These are phyloP conservation scores for Botrytis galanthina DNA, from an alignment of 2,329 filamentous ascomycete genomes.

Conservation along the genomic window DNA sequence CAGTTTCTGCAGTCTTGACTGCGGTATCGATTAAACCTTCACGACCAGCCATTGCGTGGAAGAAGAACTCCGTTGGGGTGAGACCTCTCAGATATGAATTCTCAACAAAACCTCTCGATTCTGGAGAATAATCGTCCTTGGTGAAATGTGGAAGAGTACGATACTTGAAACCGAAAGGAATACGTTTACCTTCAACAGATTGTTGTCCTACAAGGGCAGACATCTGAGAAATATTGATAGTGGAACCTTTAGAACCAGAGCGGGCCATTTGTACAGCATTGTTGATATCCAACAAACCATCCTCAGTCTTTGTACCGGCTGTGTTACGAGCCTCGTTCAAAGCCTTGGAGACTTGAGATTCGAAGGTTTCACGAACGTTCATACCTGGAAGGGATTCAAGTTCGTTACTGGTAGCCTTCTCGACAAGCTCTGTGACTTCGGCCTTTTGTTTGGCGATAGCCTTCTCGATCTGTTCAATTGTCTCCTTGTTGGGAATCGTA, in stretches of 20 bases:
- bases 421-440: slow-evolving; percentile 73
- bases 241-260: slow-evolving; percentile 96
- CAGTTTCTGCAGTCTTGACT: slow-evolving; percentile 98
- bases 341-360: slow-evolving; percentile 92
- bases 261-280: slow-evolving; percentile 95
- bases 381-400: slow-evolving; percentile 95
- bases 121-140: slow-evolving; percentile 97
- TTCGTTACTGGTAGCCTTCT: slow-evolving; percentile 76
- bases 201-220: slow-evolving; percentile 96
- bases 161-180: slow-evolving; percentile 99
- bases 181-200: slow-evolving; percentile 96
- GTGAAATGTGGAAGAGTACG: slow-evolving; percentile 96
- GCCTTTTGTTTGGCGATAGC: slow-evolving; percentile 80
- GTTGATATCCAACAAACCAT: slow-evolving; percentile 91
- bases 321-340: slow-evolving; percentile 95
- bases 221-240: slow-evolving; percentile 99
- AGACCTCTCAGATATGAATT: slow-evolving; percentile 97
- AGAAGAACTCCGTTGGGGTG: slow-evolving; percentile 96
- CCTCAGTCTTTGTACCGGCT: slow-evolving; percentile 87
- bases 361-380: slow-evolving; percentile 97
- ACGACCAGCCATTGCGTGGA: slow-evolving; percentile 99
- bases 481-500: slow-evolving; percentile 85
- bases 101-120: slow-evolving; percentile 95
- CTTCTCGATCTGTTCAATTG: slow-evolving; percentile 79
- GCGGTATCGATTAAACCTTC: slow-evolving; percentile 99